Base-by-base conservation (phyloP, 805 yeast genomes). In the Helenozyma rhizophorensis region DNA sequence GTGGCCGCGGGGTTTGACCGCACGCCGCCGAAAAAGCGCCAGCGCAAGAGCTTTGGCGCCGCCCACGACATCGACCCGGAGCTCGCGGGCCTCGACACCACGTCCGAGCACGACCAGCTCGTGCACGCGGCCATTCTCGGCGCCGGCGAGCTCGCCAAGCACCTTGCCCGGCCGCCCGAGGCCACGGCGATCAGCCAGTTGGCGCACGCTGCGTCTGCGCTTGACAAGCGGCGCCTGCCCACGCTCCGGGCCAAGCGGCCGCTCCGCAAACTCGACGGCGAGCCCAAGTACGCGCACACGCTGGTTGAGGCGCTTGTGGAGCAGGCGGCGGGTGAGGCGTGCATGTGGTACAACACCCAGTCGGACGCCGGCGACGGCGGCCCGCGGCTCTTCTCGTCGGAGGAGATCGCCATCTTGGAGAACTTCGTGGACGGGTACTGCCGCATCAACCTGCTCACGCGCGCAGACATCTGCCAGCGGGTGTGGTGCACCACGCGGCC, bases 401-500 rank as follows among this genome's bases (percentile, higher is more conserved):
- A 78, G 30, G 97, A 89, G 57, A 70, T 65, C 12, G 70, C 62
- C 14, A 83, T 86, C 0, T 75, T 89, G 40, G 90, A 86, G 37
- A 72, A 72, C 34, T 87, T 84, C 48, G 76, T 89, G 39, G 59
- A 64, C 11, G 81, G 80, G 14, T 90, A 84, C 52, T 78, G 84
- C 46, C 68, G 62, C 27, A 70, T 81, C 42, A 70, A 82, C 50
- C 70, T 71, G 19, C 62, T 85, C 56, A 70, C 79, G 7, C 65
- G 87, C 33, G 73, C 73, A 27, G 83, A 81, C 35, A 73, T 89
- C 6, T 83, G 96, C 57, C 79, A 78, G 45, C 68, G 96, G 28
- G 84, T 89, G 14, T 89, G 97, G 97, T 65, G 87, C 6, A 77
- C 79, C 43, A 89, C 82, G 42, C 72, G 96, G 18, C 78, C 78